A percentile compares a stretch with the other conserved stretches of the same genome.
Evolutionary conservation across 2,329 filamentous ascomycete genomes (phyloP).

Genomic region (Immersiporthe knoxdaviesiana): DNA sequence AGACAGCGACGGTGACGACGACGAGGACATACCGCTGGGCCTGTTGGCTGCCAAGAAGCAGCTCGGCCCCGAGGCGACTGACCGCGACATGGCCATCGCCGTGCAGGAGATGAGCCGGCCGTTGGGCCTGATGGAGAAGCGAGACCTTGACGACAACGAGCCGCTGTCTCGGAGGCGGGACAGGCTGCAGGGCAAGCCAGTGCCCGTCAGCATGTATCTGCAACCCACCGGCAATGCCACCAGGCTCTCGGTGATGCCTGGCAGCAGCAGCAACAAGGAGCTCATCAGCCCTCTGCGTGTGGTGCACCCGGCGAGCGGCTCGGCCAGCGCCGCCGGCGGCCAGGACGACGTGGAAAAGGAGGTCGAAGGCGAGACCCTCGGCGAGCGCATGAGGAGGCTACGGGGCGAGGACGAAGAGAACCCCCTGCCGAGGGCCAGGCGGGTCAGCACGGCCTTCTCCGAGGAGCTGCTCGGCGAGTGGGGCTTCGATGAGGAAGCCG

Average conservation of each 20-base stretch:
- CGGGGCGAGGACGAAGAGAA: slow-evolving; percentile 56
- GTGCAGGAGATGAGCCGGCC: slow-evolving; percentile 64
- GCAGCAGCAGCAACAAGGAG: slow-evolving; percentile 18
- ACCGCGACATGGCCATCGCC: slow-evolving; percentile 48
- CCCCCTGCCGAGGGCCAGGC: slow-evolving; percentile 55
- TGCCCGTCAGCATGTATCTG: slow-evolving; percentile 38
- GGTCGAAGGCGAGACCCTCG: slow-evolving; percentile 68
- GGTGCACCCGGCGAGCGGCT: neutral
- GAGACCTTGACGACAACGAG: slow-evolving; percentile 90
- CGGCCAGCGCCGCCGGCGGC: slow-evolving; percentile 35
- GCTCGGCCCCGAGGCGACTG: slow-evolving; percentile 42
- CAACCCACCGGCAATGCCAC: slow-evolving; percentile 26
- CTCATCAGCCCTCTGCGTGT: slow-evolving; percentile 20
- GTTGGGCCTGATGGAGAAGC: slow-evolving; percentile 75
- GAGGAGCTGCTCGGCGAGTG: slow-evolving; percentile 70
- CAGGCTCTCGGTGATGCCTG: slow-evolving; percentile 23
- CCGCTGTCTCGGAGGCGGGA: slow-evolving; percentile 78
- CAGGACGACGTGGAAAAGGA: slow-evolving; percentile 42
- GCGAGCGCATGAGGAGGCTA: slow-evolving; percentile 66
- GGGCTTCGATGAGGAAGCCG: slow-evolving; percentile 52
- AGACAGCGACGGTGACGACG: slow-evolving; percentile 60
- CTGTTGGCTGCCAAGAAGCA: slow-evolving; percentile 71
- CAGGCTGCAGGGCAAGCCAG: slow-evolving; percentile 67
- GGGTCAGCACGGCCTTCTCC: slow-evolving; percentile 69
- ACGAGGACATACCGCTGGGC: slow-evolving; percentile 87